Evolutionary conservation across 352 stramenopile species (phyloP), one percentile per base, ranked within the genome.

Genomic region (Phytophthora cactorum): DNA sequence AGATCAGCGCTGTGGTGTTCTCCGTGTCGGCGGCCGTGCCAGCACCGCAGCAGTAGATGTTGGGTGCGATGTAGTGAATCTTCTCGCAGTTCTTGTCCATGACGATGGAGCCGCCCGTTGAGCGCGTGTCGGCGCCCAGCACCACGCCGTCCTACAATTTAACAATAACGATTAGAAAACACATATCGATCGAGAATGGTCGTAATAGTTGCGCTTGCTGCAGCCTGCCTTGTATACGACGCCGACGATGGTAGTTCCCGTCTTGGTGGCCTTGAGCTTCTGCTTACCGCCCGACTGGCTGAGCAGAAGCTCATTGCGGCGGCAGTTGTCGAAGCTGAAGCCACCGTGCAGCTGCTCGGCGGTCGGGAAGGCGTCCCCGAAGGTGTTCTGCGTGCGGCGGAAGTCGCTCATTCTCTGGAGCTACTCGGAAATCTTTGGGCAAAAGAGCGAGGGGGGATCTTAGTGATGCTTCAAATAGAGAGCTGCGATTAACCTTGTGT

Each of bases 71-170:
- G 89, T 99, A 99, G 77, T 99, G 97, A 72, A 99, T 99, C 85
- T 99, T 99, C 75, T 99, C 95, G 66, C 98, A 99, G 80, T 99
- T 99, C 86, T 99, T 99, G 88, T 99, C 98, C 69, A 98, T 98
- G 12, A 99, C 85, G 50, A 98, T 97, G 32, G 83, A 96, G 44
- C 95, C 97, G 27, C 89, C 93, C 1, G 97, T 99, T 17, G 97
- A 98, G 66, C 97, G 95, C 64, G 97, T 99, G 76, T 99, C 97
- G 5, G 97, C 97, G 27, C 97, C 97, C 5, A 99, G 82, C 28
- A 99, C 96, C 1, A 99, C 92, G 22, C 97, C 97, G 54, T 97
- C 96, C 78, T 92, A 29, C 8, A 56, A 14, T 44, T 25, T 36
- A 54, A 52, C 38, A 1, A 38, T 8, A 54, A 4, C 15, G 17